Evolutionary conservation across 2,329 filamentous ascomycete species (phyloP).

Genomic region (Pseudogymnoascus sp.): DNA sequence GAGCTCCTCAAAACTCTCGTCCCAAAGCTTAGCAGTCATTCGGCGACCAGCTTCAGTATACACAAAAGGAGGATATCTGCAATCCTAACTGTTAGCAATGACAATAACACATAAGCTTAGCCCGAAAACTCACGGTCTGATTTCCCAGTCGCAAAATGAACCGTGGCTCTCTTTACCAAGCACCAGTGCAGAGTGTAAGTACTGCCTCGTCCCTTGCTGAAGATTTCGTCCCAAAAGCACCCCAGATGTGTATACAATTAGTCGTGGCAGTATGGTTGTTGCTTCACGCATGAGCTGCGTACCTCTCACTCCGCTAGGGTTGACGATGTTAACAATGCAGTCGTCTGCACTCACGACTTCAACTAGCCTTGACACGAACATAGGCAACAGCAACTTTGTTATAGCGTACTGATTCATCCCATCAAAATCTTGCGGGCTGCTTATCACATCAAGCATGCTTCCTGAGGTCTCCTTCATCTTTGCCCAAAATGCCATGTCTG

Average conservation of each 20-base stretch:
- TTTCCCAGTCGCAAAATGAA: slow-evolving; percentile 18
- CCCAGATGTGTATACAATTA: slow-evolving; percentile 6
- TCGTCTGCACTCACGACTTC: slow-evolving; percentile 17
- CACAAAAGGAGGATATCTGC: neutral
- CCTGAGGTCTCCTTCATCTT: neutral
- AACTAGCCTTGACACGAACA: slow-evolving; percentile 17
- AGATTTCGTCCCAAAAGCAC: slow-evolving; percentile 15
- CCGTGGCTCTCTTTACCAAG: slow-evolving; percentile 23
- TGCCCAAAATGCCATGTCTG: slow-evolving; percentile 22
- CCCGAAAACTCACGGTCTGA: slow-evolving; percentile 22
- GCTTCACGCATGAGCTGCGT: slow-evolving; percentile 16
- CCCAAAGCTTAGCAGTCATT: slow-evolving; percentile 31
- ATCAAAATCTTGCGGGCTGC: slow-evolving; percentile 9
- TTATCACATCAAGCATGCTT: neutral
- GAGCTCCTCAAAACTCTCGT: slow-evolving; percentile 30
- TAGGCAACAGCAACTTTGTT: slow-evolving; percentile 16
- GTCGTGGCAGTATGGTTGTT: neutral
- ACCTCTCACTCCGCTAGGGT: slow-evolving; percentile 20
- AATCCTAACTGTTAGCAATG: neutral
- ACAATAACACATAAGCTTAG: neutral
- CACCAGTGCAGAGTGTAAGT: slow-evolving; percentile 20
- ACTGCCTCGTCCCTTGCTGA: slow-evolving; percentile 18
- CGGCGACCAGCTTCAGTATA: neutral
- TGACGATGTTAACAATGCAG: slow-evolving; percentile 21
- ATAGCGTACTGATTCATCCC: slow-evolving; percentile 13